A percentile compares a stretch with the other conserved stretches of the same genome.
phyloP scores from a whole-genome alignment of 495 filamentous ascomycete species.

The Annulohypoxylon maeteangense region DNA sequence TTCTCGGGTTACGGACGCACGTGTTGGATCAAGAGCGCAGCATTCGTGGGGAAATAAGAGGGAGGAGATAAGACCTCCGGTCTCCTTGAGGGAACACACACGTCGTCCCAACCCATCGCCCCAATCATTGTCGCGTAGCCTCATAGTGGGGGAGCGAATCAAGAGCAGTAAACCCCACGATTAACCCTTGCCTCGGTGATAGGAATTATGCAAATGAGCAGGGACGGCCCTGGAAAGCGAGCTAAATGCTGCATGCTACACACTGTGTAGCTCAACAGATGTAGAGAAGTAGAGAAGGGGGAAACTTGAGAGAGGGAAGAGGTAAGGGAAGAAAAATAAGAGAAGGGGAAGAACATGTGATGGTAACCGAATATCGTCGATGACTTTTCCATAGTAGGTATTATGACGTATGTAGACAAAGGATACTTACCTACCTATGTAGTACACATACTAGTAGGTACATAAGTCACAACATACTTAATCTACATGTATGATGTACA shows the following conservation, averaged over 20 bases:
- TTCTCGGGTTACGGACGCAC: slow-evolving; percentile 21
- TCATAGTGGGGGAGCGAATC: slow-evolving; percentile 16
- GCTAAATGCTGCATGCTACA: slow-evolving; percentile 5
- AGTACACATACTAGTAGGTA: too few relatives aligned
- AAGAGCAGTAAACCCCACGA: slow-evolving; percentile 13
- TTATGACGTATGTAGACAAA: not conserved
- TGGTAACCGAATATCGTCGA: not conserved
- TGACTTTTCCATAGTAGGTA: not conserved
- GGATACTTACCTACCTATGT: not conserved
- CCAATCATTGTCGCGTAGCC: slow-evolving; percentile 26
- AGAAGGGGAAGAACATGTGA: not conserved
- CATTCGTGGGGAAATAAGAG: slow-evolving; percentile 40
- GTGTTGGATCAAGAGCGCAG: slow-evolving; percentile 36
- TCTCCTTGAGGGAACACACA: slow-evolving; percentile 5
- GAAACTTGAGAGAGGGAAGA: not conserved
- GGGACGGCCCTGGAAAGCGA: not conserved
- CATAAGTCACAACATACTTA: too few relatives aligned
- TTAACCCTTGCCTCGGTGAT: slow-evolving; percentile 27
- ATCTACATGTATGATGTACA: too few relatives aligned
- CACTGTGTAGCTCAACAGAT: not conserved
- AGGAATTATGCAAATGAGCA: slow-evolving; percentile 22
- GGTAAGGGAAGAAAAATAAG: not conserved
- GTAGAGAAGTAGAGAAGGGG: not conserved
- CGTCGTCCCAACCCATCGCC: slow-evolving; percentile 1
- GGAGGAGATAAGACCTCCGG: slow-evolving; percentile 18